Conservation (phyloP, 495 filamentous ascomycete species). For the Tuber borchii region DNA sequence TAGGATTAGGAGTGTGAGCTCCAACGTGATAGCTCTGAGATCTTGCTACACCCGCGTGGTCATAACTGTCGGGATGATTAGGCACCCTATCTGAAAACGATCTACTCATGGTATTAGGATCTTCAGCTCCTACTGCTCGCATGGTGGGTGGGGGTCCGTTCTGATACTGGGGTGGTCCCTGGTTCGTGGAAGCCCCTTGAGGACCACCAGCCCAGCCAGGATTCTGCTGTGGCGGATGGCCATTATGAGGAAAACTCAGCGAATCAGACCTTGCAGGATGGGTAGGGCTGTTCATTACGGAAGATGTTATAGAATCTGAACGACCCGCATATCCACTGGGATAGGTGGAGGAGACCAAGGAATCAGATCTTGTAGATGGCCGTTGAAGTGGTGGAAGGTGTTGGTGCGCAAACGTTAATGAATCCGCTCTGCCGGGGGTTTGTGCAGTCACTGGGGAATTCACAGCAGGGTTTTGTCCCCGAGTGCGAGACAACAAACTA, state of each 20-base stretch:
- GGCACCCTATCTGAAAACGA: conserved; percentile 12
- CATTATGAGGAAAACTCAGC: background rate
- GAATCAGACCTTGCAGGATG: background rate
- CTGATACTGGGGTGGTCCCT: background rate
- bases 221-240: background rate
- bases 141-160: background rate
- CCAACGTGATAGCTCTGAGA: conserved; percentile 18
- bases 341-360: conserved; percentile 11
- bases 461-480: conserved; percentile 11
- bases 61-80: background rate
- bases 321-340: background rate
- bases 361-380: conserved; percentile 18
- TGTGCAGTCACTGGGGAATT: conserved; percentile 14
- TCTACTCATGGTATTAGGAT: background rate
- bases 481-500: conserved; percentile 31
- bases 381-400: conserved; percentile 16
- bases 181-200: background rate
- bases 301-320: background rate
- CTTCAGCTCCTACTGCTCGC: background rate
- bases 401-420: conserved; percentile 14
- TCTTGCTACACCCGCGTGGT: background rate
- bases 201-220: background rate
- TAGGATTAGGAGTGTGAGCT: conserved; percentile 15
- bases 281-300: background rate
- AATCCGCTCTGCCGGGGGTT: conserved; percentile 26